These are phyloP conservation scores for Strobilomyces dryophilus DNA, from an alignment of 768 basidiomycete genomes.

Conservation along the genomic window DNA sequence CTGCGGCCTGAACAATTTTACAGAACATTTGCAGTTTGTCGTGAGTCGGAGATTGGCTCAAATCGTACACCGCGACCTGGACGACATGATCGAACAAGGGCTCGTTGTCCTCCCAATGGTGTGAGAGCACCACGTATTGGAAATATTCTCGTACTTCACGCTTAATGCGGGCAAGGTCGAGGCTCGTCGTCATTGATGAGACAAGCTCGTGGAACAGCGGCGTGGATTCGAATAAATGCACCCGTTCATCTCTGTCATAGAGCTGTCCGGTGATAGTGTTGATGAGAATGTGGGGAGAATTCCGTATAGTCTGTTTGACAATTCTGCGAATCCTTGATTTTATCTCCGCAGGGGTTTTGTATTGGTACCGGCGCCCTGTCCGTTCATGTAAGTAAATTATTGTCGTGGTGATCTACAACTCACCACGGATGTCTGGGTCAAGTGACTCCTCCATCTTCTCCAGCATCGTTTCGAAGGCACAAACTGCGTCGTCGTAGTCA, in stretches of 20 bases:
- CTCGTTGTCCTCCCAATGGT: background rate
- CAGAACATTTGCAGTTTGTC: background rate
- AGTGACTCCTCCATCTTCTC: background rate
- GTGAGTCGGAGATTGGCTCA: background rate
- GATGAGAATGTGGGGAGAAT: background rate
- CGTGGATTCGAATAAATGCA: background rate
- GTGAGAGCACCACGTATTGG: background rate
- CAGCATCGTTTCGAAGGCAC: background rate
- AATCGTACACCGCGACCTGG: background rate
- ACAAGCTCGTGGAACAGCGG: background rate
- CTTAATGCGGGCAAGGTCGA: background rate
- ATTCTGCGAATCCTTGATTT: background rate
- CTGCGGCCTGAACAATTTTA: background rate
- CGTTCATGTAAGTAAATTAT: background rate
- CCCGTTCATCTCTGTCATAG: background rate
- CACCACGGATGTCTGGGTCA: background rate
- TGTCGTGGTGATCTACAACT: too few species aligned
- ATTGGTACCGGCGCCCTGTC: background rate
- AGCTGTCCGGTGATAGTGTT: background rate
- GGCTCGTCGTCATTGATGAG: background rate
- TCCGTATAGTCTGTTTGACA: background rate
- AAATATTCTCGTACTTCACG: background rate
- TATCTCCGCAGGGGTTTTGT: background rate
- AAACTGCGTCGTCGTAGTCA: background rate
- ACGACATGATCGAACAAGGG: background rate